phyloP scores from a whole-genome alignment of 202 grass and related monocot species.

The Tripidium arundinaceum region DNA sequence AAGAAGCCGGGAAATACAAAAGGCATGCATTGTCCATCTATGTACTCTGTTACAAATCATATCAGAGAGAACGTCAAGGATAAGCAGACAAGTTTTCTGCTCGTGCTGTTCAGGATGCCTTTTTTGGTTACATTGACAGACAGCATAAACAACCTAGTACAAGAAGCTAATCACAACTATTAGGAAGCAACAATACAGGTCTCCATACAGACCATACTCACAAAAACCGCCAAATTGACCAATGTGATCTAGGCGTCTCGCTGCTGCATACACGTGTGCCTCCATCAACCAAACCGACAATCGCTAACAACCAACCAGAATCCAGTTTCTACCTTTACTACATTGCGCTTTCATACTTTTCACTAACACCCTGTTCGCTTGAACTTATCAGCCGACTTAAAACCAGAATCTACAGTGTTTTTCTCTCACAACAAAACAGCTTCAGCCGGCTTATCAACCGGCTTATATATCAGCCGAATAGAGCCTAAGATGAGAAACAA shows the following conservation, averaged over 20 bases:
- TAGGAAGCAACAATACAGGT: not conserved
- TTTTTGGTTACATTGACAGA: not conserved
- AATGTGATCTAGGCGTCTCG: not conserved
- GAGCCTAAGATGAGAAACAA: no score
- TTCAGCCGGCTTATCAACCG: no score
- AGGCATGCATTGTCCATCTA: not conserved
- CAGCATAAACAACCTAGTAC: not conserved
- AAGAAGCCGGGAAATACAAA: not conserved
- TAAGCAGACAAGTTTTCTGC: not conserved
- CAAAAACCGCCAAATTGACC: not conserved
- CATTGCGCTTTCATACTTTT: not conserved
- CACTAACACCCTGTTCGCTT: no score
- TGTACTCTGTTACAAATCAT: not conserved
- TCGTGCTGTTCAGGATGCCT: not conserved
- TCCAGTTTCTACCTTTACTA: constrained; percentile 4
- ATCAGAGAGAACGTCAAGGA: not conserved
- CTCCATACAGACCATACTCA: not conserved
- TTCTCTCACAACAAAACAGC: no score
- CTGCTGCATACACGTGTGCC: not conserved
- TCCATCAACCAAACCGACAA: not conserved
- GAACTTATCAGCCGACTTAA: no score
- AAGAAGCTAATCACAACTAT: not conserved
- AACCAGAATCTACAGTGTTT: no score
- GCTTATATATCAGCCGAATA: no score
- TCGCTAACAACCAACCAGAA: constrained; percentile 7